Evolutionary conservation across 352 stramenopile species (phyloP), one percentile per base, ranked within the genome.

Genomic region (Phytophthora sojae): DNA sequence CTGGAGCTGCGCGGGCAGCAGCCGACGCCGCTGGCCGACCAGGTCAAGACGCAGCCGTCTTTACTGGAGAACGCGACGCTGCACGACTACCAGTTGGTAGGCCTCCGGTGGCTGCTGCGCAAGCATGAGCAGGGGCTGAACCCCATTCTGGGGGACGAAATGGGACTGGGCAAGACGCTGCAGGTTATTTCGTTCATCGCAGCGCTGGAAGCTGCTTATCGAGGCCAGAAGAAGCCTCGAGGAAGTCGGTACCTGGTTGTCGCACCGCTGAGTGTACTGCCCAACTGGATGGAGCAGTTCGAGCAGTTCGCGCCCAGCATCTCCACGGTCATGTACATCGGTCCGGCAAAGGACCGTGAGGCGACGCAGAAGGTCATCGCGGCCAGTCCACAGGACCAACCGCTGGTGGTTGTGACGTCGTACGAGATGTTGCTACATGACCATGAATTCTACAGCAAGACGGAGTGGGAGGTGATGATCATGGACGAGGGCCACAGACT

Each of bases 401-500:
- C 80, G 4, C 35, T 88, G n/a, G 77, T 94, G n/a, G 66, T 93
- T 0, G 78, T 95, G 52, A 92, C 84, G 21, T 90, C 86, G 57
- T 94, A 92, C 57, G 83, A 94, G 71, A 86, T 90, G 77, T 52
- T 93, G 51, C 59, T 92, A 14, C 78, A 78, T 19, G 88, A 92
- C 62, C 67, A 79, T 21, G 67, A 76, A 1, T 95, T 86, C 71
- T 92, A 87, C 69, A 47, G 63, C 51, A 80, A 73, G 6, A 64
- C 75, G 17, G 65, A 69, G 64, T 91, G 88, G 86, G 74, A 77
- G 5, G 55, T 92, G 7, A 63, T 92, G n/a, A 63, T 98, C 14
- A 79, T 98, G 23, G 91, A 98, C 62, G 92, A 98, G 75, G 90
- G 86, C 23, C 92, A 98, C 67, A 76, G 85, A 17, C 89, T 98